Evolutionary conservation across 2,329 filamentous ascomycete genomes (phyloP), one percentile per base, ranked within the genome.

Genomic region (Alternaria sp.): DNA sequence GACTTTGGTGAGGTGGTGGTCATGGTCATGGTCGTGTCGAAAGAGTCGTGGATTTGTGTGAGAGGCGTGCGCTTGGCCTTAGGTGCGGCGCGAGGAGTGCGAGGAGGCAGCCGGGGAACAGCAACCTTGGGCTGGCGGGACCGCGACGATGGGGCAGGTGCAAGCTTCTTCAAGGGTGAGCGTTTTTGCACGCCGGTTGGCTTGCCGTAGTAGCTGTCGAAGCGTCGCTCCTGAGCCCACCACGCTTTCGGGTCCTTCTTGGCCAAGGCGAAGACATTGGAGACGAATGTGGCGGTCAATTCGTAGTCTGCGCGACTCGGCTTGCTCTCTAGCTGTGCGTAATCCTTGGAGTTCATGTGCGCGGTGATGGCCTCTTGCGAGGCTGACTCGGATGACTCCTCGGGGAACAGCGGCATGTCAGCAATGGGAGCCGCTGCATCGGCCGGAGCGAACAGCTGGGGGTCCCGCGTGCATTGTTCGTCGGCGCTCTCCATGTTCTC

Each of bases 131-230:
- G 71, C 55, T 71, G 68, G 56, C 73, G 74, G 27, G 66, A 59
- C 45, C 71, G 69, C 9, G 71, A 68, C 6, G 77, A 77, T 1
- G 78, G 77, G 11, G 77, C 77, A 32, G 78, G 78, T 32, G 76
- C 76, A 30, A 79, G 67, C 53, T 77, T 77, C 72, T 77, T 76
- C 54, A 78, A 54, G 4, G 69, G 68, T 55, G 72, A 49, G 68
- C 76, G 67, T 74, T 81, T 73, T 72, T 78, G 57, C 65, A 79
- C 54, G 77, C 80, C 49, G 76, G 78, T 57, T 81, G 76, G 83
- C 53, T 79, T 81, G 41, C 82, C 72, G 61, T 78, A 79, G 49
- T 68, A 79, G 65, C 87, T 82, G 9, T 82, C 82, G 34, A 88
- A 81, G 27, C 83, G 76, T 4, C 84, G 82, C 74, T 89, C 85